Conservation (phyloP, 2,329 filamentous ascomycete species). For the Penicillium sp. region DNA sequence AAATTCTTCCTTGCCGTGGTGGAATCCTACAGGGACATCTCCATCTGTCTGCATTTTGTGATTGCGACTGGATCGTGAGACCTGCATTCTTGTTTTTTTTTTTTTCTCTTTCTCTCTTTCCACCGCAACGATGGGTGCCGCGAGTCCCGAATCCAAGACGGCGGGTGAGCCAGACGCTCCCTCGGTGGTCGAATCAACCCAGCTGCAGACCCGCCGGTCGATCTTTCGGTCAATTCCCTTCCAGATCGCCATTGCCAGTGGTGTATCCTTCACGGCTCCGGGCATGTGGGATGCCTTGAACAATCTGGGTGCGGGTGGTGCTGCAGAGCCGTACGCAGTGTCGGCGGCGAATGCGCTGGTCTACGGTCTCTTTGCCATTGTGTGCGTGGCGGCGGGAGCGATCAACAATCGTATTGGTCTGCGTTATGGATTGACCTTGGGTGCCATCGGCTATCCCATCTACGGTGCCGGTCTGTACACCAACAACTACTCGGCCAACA, state of each 20-base stretch:
- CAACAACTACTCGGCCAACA: conserved; percentile 47
- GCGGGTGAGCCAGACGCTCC: neutral
- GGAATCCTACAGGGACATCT: neutral
- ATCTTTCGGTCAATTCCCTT: conserved; percentile 21
- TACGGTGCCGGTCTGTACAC: conserved; percentile 46
- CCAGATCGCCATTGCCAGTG: conserved; percentile 20
- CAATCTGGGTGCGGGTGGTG: conserved; percentile 47
- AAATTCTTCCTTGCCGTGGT: neutral
- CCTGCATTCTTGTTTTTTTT: no score
- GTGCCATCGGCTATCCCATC: conserved; percentile 44
- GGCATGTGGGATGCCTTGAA: conserved; percentile 52
- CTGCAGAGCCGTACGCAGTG: conserved; percentile 47
- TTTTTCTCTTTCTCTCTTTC: no score
- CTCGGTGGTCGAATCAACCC: conserved; percentile 1
- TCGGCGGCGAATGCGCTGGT: conserved; percentile 47
- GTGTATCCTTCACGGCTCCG: conserved; percentile 22
- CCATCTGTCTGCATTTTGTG: no score
- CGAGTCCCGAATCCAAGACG: neutral
- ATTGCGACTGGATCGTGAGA: no score
- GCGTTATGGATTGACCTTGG: conserved; percentile 34
- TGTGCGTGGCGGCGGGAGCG: conserved; percentile 45
- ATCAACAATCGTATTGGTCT: conserved; percentile 47
- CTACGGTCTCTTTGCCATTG: conserved; percentile 43
- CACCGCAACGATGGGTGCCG: neutral
- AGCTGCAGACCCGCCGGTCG: conserved; percentile 3